These are phyloP conservation scores for Lathyrus aphaca DNA, from an alignment of 306 rosid genomes.

Conservation along the genomic window DNA sequence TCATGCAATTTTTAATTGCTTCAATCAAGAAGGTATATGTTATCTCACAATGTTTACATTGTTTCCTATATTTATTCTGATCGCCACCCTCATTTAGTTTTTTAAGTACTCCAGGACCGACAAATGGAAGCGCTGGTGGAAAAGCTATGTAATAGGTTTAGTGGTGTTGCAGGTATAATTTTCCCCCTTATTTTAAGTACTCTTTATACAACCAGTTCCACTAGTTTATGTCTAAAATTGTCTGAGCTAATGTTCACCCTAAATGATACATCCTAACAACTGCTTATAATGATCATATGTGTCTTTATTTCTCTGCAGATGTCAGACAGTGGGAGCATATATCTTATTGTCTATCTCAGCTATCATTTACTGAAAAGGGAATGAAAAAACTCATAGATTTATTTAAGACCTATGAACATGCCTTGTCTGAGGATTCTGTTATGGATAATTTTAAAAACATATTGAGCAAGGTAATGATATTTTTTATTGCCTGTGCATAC, in stretches of 20 bases:
- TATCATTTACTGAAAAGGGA: constrained; percentile 91
- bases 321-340: constrained; percentile 79
- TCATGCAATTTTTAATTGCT: constrained; percentile 93
- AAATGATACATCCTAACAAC: neutral
- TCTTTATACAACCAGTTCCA: constrained; percentile 2
- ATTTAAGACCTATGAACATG: constrained; percentile 84
- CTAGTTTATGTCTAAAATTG: constrained; percentile 6
- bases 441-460: constrained; percentile 79
- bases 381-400: constrained; percentile 83
- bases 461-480: constrained; percentile 69
- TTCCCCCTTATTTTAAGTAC: neutral
- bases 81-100: constrained; percentile 30
- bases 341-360: constrained; percentile 95
- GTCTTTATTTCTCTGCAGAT: constrained; percentile 53
- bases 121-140: constrained; percentile 98
- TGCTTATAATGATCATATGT: constrained; percentile 30
- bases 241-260: neutral
- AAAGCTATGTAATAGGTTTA: constrained; percentile 90
- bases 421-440: constrained; percentile 80
- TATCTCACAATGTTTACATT: constrained; percentile 17
- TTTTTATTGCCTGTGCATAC: constrained; percentile 30
- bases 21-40: constrained; percentile 85
- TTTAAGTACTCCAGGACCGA: constrained; percentile 68
- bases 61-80: constrained; percentile 25
- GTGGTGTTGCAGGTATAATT: constrained; percentile 77